Evolutionary conservation across 2,329 filamentous ascomycete genomes (phyloP).

Genomic region (Colletotrichum zoysiae): DNA sequence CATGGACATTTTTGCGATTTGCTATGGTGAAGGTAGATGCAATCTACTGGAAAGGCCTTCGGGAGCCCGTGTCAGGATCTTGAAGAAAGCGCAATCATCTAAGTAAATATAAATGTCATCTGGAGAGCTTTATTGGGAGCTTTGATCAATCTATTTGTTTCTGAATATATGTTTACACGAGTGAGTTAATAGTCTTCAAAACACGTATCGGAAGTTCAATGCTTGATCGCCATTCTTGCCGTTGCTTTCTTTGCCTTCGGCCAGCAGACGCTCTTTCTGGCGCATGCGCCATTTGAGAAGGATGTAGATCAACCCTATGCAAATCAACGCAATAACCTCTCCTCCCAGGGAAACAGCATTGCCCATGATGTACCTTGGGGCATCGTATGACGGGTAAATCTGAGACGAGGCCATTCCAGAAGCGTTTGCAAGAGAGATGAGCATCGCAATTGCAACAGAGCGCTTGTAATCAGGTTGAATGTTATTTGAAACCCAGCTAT

Average conservation of each 20-base stretch:
- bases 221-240: background rate
- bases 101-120: background rate
- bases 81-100: background rate
- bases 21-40: background rate
- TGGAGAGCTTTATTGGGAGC: background rate
- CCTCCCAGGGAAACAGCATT: background rate
- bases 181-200: background rate
- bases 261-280: background rate
- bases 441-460: background rate
- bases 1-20: background rate
- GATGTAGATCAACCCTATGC: background rate
- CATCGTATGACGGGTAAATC: background rate
- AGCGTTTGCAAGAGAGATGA: background rate
- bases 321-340: background rate
- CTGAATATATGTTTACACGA: background rate
- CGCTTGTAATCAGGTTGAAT: conserved; percentile 1
- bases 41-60: background rate
- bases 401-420: background rate
- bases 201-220: background rate
- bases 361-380: background rate
- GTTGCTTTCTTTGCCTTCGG: background rate
- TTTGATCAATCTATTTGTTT: background rate
- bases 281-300: background rate
- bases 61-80: background rate
- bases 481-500: background rate